Base-by-base conservation (phyloP, 345 rosid species). In the Corchorus olitorius region DNA sequence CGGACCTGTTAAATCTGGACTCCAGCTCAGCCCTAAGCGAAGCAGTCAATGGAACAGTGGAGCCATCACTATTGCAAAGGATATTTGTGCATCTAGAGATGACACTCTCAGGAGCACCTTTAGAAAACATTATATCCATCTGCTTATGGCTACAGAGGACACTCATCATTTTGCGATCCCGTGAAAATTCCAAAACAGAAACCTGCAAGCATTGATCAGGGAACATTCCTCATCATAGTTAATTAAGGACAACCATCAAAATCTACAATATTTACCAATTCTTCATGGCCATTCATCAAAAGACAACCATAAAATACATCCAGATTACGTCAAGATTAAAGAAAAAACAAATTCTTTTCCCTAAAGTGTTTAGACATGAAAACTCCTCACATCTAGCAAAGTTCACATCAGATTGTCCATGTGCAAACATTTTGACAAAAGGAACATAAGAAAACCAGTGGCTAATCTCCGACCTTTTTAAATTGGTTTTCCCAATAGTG, bases 81-180 rank as follows among this genome's bases (percentile, higher is more conserved):
- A 92, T 80, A 84, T 74, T 85, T 6, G 97, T 83, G 82, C 99
- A 93, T 80, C 97, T 90, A 75, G 98, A 88, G 75, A 93, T 76
- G 76, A 96, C 86, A 81, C 93, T 91, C 80, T 96, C 99, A 58
- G 99, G 98, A 84, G 99, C 97, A 85, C 99, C 99, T 86, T 96
- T 96, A 5, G 97, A 90, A 78, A 93, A 93, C 92, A 96, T 90
- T 58, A 90, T 82, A 75, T 84, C 84, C 79, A 77, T 81, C 83
- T 91, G 89, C 81, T 90, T 91, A 85, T 82, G 91, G 85, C 91
- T 89, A 77, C 93, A 90, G 75, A 96, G 97, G 83, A 88, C 93
- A 83, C 98, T 93, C 99, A 96, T 96, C 97, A 93, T 91, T 80
- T 96, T 96, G 76, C 99, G 97, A 76, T 93, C 97, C 78, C 99